Percentiles rank a stretch among this genome's conserved stretches.
Evolutionary conservation across 2,329 filamentous ascomycete species (phyloP).

Genomic region (Neonectria faginata): DNA sequence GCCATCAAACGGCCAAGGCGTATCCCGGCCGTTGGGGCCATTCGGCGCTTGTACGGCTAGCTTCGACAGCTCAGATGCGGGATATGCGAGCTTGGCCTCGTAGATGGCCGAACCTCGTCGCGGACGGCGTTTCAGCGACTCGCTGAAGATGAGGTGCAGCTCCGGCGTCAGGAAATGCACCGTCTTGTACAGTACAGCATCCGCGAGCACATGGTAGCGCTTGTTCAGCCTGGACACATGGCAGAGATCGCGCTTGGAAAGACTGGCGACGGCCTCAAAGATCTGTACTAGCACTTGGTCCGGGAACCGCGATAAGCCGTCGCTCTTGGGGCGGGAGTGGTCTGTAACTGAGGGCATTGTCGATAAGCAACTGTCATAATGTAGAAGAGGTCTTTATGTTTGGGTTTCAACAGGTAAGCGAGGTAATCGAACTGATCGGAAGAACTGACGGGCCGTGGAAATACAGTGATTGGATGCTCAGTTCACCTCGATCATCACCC

Average conservation of each 20-base stretch:
- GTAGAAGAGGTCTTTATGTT: not conserved
- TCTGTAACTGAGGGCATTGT: not conserved
- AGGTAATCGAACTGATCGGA: not conserved
- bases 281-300: constrained; percentile 34
- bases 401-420: not conserved
- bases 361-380: not conserved
- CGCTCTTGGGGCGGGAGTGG: not conserved
- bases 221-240: constrained; percentile 57
- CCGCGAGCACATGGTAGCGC: constrained; percentile 57
- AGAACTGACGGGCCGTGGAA: not conserved
- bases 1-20: constrained; percentile 42
- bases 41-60: constrained; percentile 53
- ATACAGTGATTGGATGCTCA: not conserved
- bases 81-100: constrained; percentile 59
- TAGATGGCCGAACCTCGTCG: constrained; percentile 61
- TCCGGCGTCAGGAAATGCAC: constrained; percentile 60
- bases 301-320: not conserved
- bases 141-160: constrained; percentile 61
- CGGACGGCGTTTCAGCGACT: constrained; percentile 59
- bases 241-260: constrained; percentile 57
- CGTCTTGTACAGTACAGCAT: constrained; percentile 60
- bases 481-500: no score
- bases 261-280: constrained; percentile 45
- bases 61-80: constrained; percentile 56
- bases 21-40: constrained; percentile 7